phyloP scores from a whole-genome alignment of 2,329 filamentous ascomycete genomes.

The Aureobasidium sp. region DNA sequence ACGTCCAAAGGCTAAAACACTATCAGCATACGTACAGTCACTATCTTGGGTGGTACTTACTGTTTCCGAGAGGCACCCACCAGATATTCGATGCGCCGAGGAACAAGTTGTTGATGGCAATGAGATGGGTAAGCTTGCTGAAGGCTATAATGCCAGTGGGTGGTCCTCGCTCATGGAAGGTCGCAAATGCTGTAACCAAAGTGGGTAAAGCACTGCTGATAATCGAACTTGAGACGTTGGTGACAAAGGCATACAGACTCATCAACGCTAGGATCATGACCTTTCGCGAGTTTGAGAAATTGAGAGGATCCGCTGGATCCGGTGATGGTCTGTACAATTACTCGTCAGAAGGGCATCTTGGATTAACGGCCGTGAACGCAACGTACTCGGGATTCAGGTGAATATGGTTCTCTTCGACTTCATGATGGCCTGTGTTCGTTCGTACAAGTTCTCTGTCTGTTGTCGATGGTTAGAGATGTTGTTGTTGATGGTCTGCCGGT shows the following conservation, averaged over 20 bases:
- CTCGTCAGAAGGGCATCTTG: background rate
- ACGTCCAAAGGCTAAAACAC: slow-evolving; percentile 25
- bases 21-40: background rate
- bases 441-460: slow-evolving; percentile 21
- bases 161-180: slow-evolving; percentile 5
- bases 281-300: slow-evolving; percentile 31
- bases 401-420: slow-evolving; percentile 27
- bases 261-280: slow-evolving; percentile 27
- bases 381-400: slow-evolving; percentile 23
- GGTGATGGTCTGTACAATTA: slow-evolving; percentile 24
- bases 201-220: slow-evolving; percentile 29
- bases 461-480: background rate
- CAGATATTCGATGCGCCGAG: slow-evolving; percentile 31
- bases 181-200: slow-evolving; percentile 24
- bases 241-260: slow-evolving; percentile 29
- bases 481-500: background rate
- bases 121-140: slow-evolving; percentile 26
- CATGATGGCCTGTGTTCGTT: slow-evolving; percentile 21
- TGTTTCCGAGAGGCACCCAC: slow-evolving; percentile 34
- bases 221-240: slow-evolving; percentile 29
- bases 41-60: background rate
- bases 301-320: slow-evolving; percentile 33
- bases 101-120: slow-evolving; percentile 31
- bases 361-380: too few relatives aligned
- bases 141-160: slow-evolving; percentile 18